These are phyloP conservation scores for Letharia lupina DNA, from an alignment of 495 filamentous ascomycete genomes.

Conservation along the genomic window DNA sequence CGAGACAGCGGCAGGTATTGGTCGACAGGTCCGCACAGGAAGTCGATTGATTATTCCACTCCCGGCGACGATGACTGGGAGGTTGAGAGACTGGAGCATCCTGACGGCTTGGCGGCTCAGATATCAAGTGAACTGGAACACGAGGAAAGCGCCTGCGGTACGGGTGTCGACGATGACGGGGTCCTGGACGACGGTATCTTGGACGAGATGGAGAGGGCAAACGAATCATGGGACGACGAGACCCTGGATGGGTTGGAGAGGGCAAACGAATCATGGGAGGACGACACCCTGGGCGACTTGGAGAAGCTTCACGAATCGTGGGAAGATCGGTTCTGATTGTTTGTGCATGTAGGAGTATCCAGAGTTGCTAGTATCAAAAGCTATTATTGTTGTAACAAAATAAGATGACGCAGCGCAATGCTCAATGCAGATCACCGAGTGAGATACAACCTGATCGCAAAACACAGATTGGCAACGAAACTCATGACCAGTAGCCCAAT, in stretches of 20 bases:
- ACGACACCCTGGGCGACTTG: neutral
- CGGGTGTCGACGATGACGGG: neutral
- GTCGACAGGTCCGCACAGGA: neutral
- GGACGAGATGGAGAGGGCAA: neutral
- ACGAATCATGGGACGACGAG: neutral
- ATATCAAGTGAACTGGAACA: neutral
- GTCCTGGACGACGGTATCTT: neutral
- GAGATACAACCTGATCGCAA: conserved; percentile 3
- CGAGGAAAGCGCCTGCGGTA: neutral
- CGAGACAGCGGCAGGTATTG: neutral
- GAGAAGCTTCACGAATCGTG: neutral
- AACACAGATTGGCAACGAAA: conserved; percentile 4
- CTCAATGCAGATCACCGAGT: neutral
- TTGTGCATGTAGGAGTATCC: neutral
- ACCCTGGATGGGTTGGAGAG: neutral
- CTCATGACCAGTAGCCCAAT: conserved; percentile 19
- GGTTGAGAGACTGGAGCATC: neutral
- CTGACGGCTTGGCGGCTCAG: neutral
- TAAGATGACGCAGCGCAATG: too few relatives aligned
- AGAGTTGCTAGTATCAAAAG: too few relatives aligned
- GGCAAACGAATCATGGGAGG: neutral
- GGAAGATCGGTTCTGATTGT: neutral
- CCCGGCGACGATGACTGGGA: neutral
- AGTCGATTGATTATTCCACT: neutral
- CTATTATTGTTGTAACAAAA: too few relatives aligned